A percentile compares a stretch with the other conserved stretches of the same genome.
Conservation (phyloP, 139 green algal genomes). For the Tetraselmis chui region DNA sequence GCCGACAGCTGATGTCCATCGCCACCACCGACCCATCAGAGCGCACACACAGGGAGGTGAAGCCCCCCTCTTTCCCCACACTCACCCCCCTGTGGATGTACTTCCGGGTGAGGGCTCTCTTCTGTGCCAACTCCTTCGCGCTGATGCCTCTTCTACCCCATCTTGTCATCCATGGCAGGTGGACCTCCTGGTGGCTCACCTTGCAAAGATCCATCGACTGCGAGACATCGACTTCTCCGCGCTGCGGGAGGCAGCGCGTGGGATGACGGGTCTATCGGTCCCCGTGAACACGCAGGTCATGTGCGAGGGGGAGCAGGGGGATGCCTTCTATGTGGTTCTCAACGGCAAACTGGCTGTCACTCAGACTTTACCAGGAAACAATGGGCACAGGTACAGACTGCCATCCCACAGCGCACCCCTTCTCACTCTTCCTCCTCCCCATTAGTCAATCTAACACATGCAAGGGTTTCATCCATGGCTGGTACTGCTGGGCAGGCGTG, state of each 20-base stretch:
- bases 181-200: neutral
- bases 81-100: too few relatives aligned
- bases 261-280: neutral
- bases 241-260: neutral
- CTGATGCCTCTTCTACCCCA: neutral
- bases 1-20: neutral
- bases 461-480: too few relatives aligned
- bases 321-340: neutral
- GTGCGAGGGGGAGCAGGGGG: neutral
- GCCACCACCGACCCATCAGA: neutral
- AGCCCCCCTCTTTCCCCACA: too few relatives aligned
- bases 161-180: neutral
- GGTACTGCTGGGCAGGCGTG: too few relatives aligned
- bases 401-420: too few relatives aligned
- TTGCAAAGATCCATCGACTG: neutral
- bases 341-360: neutral
- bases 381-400: neutral
- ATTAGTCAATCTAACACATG: too few relatives aligned
- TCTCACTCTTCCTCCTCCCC: too few relatives aligned
- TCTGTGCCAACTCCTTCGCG: too few relatives aligned
- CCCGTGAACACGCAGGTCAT: neutral
- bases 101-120: too few relatives aligned
- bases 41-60: neutral
- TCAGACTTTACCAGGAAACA: neutral
- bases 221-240: neutral